Conservation (phyloP, 2,329 filamentous ascomycete genomes). For the Ophiostoma piceae region DNA sequence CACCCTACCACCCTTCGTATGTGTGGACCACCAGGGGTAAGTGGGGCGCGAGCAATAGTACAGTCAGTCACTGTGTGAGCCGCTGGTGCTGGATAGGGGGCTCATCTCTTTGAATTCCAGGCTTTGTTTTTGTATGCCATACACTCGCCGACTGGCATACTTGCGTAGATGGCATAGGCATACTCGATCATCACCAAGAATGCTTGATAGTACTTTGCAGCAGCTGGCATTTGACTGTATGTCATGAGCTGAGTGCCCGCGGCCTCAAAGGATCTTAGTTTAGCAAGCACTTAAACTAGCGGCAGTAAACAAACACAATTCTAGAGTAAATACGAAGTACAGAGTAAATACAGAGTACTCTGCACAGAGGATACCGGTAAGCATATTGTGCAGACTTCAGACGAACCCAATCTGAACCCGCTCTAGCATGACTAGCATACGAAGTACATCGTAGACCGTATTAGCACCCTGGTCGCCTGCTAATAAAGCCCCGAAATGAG, state of each 20-base stretch:
- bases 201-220: not conserved
- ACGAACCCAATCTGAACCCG: too few relatives aligned
- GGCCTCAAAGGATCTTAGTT: too few relatives aligned
- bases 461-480: not conserved
- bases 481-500: slow-evolving; percentile 23
- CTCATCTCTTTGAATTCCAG: slow-evolving; percentile 7
- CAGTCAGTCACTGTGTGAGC: not conserved
- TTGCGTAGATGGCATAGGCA: not conserved
- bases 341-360: too few relatives aligned
- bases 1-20: slow-evolving; percentile 18
- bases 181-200: not conserved
- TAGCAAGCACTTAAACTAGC: too few relatives aligned
- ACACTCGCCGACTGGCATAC: not conserved
- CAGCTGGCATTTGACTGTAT: not conserved
- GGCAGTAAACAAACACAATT: not conserved
- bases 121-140: not conserved
- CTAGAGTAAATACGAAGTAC: not conserved
- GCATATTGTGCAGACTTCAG: not conserved
- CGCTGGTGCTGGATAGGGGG: not conserved
- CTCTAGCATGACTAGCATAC: not conserved
- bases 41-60: slow-evolving; percentile 3
- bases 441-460: not conserved
- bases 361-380: too few relatives aligned
- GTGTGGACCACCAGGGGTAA: slow-evolving; percentile 18
- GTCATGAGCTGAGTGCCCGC: not conserved